Evolutionary conservation across 192 early-diverging fungal genomes (phyloP).

Genomic region (Coemansia sp.): DNA sequence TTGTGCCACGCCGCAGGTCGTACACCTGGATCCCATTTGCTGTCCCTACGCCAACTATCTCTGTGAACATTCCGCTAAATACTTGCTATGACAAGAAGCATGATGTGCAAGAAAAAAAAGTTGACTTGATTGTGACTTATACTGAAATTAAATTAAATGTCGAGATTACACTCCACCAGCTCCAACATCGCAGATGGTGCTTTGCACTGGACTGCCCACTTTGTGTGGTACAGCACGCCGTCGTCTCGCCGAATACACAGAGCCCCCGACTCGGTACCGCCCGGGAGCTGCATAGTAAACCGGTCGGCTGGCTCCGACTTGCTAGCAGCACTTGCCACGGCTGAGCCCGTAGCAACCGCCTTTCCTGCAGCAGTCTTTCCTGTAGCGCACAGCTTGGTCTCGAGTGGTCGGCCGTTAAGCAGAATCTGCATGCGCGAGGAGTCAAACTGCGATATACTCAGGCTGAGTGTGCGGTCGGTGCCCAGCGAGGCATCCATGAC

Average conservation of each 20-base stretch:
- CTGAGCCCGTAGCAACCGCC: neutral
- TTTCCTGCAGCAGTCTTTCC: neutral
- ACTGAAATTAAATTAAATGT: slow-evolving; percentile 25
- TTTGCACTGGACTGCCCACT: slow-evolving; percentile 30
- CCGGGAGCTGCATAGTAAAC: slow-evolving; percentile 15
- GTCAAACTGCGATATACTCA: slow-evolving; percentile 18
- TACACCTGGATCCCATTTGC: slow-evolving; percentile 43
- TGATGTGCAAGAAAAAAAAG: neutral
- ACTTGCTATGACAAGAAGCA: neutral
- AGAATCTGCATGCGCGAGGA: slow-evolving; percentile 21
- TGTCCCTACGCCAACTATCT: slow-evolving; percentile 37
- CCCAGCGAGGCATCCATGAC: slow-evolving; percentile 9
- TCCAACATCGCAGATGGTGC: slow-evolving; percentile 11
- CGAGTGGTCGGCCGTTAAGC: slow-evolving; percentile 21
- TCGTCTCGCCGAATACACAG: slow-evolving; percentile 34
- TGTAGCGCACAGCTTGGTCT: slow-evolving; percentile 3
- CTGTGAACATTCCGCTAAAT: slow-evolving; percentile 37
- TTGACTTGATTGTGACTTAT: neutral
- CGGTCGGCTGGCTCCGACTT: neutral
- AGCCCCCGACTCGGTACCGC: slow-evolving; percentile 8
- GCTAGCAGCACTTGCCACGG: neutral
- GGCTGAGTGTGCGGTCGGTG: slow-evolving; percentile 5
- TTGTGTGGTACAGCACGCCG: slow-evolving; percentile 40
- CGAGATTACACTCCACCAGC: slow-evolving; percentile 30
- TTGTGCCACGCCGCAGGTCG: slow-evolving; percentile 51